Conservation (phyloP, 1,139 yeast species). For the Candida gigantensis region DNA sequence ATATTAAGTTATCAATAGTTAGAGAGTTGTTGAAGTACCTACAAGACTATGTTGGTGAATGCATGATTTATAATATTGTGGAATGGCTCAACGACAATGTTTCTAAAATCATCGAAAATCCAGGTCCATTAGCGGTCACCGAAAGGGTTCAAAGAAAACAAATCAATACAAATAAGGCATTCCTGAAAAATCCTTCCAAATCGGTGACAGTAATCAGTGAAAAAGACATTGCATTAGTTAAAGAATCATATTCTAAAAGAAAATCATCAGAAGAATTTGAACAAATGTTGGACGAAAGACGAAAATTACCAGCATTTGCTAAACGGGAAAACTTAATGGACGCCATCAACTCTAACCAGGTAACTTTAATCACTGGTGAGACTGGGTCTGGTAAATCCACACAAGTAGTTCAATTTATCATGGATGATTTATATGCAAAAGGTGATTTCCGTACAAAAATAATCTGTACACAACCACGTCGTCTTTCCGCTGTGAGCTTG, state of each 20-base stretch:
- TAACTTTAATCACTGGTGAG: constrained; percentile 87
- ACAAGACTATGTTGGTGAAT: constrained; percentile 60
- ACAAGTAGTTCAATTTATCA: constrained; percentile 84
- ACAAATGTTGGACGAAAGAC: constrained; percentile 33
- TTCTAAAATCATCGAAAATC: constrained; percentile 58
- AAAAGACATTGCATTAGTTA: constrained; percentile 21
- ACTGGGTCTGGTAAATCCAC: constrained; percentile 97
- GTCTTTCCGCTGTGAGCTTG: constrained; percentile 92
- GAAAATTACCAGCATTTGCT: constrained; percentile 80
- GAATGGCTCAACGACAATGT: constrained; percentile 78
- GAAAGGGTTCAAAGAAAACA: background rate
- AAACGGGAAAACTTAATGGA: constrained; percentile 58
- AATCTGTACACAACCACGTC: constrained; percentile 91
- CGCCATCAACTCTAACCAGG: constrained; percentile 57
- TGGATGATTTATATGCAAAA: constrained; percentile 57
- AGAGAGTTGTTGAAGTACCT: constrained; percentile 48
- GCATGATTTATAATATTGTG: constrained; percentile 61
- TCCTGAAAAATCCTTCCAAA: background rate
- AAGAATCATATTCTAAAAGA: constrained; percentile 21
- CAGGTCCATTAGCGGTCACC: constrained; percentile 61
- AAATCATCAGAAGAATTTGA: constrained; percentile 16
- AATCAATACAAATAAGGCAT: background rate
- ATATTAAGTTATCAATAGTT: constrained; percentile 67
- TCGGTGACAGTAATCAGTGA: background rate
- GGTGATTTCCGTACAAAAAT: constrained; percentile 59